Conservation (phyloP, 2,329 filamentous ascomycete species). For the Aciculosporium take region DNA sequence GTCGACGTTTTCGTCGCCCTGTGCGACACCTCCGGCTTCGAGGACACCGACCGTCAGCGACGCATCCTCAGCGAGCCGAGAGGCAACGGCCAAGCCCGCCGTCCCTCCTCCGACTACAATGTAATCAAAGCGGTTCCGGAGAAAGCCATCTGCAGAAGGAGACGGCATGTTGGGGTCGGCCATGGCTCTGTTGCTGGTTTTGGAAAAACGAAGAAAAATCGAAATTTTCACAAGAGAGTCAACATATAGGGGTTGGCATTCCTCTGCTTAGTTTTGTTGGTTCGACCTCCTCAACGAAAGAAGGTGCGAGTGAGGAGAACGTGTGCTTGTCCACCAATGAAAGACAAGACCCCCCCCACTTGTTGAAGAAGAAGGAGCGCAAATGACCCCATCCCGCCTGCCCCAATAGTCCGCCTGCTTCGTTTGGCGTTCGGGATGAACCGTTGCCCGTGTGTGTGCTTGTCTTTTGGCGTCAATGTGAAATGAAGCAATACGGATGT, state of each 20-base stretch:
- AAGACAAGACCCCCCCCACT: too few species aligned
- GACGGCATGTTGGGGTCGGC: not conserved
- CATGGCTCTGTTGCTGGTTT: not conserved
- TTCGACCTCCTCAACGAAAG: too few species aligned
- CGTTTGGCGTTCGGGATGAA: too few species aligned
- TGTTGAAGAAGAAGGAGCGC: too few species aligned
- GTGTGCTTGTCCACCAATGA: too few species aligned
- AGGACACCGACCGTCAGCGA: conserved; percentile 18
- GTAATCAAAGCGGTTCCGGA: conserved; percentile 15
- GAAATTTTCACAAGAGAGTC: not conserved
- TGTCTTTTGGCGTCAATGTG: too few species aligned
- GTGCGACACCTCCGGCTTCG: conserved; percentile 18
- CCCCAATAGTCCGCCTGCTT: too few species aligned
- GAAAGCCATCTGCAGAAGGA: conserved; percentile 12
- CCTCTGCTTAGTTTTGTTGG: too few species aligned
- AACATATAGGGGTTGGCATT: not conserved
- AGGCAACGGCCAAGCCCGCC: conserved; percentile 35
- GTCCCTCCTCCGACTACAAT: conserved; percentile 40
- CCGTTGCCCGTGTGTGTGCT: too few species aligned
- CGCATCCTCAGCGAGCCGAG: conserved; percentile 27
- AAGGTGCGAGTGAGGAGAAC: too few species aligned
- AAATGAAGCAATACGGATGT: too few species aligned
- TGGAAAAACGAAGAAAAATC: not conserved
- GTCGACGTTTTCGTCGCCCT: conserved; percentile 20
- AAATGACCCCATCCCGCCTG: too few species aligned